phyloP scores from a whole-genome alignment of 257 asterid genomes.

The Gentiana macrophylla region DNA sequence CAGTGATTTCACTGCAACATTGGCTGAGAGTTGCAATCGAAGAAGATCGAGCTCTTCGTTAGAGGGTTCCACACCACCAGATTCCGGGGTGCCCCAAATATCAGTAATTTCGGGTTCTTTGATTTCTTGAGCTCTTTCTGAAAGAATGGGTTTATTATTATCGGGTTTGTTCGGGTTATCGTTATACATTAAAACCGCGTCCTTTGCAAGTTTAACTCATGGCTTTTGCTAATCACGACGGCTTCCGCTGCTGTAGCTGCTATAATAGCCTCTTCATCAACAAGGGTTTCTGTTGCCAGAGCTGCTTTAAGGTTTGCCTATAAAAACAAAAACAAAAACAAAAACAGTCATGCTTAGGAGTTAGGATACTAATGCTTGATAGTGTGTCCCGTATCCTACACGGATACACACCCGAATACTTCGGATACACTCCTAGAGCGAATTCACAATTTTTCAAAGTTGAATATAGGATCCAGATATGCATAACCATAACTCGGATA shows the following conservation, averaged over 20 bases:
- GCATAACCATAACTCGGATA: no score
- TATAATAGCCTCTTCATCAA: conserved; percentile 60
- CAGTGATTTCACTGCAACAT: conserved; percentile 61
- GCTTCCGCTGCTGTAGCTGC: conserved; percentile 94
- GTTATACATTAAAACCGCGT: conserved; percentile 56
- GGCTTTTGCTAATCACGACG: conserved; percentile 76
- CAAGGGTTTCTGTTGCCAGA: conserved; percentile 35
- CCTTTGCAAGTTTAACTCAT: conserved; percentile 77
- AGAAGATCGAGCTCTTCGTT: conserved; percentile 62
- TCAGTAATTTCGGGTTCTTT: conserved; percentile 34
- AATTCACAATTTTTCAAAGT: no score
- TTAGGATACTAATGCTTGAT: no score
- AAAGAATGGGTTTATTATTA: conserved; percentile 17
- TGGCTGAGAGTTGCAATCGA: conserved; percentile 37
- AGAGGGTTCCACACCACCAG: conserved; percentile 54
- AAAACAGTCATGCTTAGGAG: no score
- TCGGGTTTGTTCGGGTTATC: conserved; percentile 22
- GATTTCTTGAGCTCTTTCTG: conserved; percentile 17
- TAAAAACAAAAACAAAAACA: conserved; percentile 2
- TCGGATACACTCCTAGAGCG: no score
- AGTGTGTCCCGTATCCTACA: background rate
- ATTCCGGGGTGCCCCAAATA: conserved; percentile 22
- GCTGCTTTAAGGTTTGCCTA: conserved; percentile 45
- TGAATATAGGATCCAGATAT: no score
- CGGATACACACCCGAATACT: no score